Base-by-base conservation (phyloP, 2,329 filamentous ascomycete genomes). In the Rutstroemia sp. region DNA sequence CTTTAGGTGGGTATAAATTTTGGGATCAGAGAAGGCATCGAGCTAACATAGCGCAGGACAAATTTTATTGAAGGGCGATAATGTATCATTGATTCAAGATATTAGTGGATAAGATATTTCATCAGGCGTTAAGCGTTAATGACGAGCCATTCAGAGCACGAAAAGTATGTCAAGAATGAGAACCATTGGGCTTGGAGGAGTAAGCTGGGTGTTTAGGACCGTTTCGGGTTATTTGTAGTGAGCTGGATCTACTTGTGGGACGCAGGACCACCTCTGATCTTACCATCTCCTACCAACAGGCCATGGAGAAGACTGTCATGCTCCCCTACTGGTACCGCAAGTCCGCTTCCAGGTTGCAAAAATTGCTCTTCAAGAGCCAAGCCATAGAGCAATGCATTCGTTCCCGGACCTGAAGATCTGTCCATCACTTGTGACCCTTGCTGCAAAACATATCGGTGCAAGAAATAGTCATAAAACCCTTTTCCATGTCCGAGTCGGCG, bases 381-480 rank as follows among this genome's bases (percentile, higher is more conserved):
- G 58, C 89, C 94, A 72, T 90, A 83, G 62, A 86, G 73, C 61
- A 78, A 73, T 67, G 81, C 70, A 66, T 67, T 77, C 74, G 73
- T 85, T 82, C 79, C 64, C 84, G 78, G 73, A 79, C 77, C 64
- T 80, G 81, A 74, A 79, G 70, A 71, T 49, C 65, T 61, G 62
- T 65, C 56, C 61, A 62, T 65, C 37, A 30, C 44, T 19, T 57
- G 61, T 71, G 70, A 61, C 41, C 37, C 61, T 34, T 34, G 61
- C 16, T 52, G 65, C 70, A 79, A 69, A 52, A 74, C 70, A 66
- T 92, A 95, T 64, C 86, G 83, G 67, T 86, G 82, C 68, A 99
- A 74, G 72, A 96, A 99, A 71, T 85, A 88, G 75, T 99, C 94
- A 76, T 99, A 99, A 74, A 95, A 99, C 34, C 94, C 94, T 72